Conservation (phyloP, 1,284 basidiomycete species). For the Austroboletus niveus region DNA sequence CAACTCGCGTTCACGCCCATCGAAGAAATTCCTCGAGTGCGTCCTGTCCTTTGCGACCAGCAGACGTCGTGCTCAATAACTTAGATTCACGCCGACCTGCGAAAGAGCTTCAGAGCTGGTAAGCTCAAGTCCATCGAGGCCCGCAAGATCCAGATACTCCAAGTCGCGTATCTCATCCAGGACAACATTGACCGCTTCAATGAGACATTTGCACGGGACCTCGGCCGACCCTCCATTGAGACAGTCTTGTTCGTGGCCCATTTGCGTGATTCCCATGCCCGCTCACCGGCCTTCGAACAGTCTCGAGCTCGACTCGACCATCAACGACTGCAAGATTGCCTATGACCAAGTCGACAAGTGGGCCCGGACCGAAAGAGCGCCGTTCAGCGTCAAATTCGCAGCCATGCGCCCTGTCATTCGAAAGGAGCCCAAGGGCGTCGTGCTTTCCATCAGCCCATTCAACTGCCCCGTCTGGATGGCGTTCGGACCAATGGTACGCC, state of each 20-base stretch:
- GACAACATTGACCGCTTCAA: conserved; percentile 61
- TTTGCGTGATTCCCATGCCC: not conserved
- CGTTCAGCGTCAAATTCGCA: conserved; percentile 53
- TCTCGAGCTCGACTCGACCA: conserved; percentile 51
- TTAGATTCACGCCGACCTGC: conserved; percentile 54
- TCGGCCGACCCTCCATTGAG: conserved; percentile 58
- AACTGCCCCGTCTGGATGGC: conserved; percentile 58
- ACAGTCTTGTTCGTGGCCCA: conserved; percentile 45
- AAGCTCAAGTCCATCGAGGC: conserved; percentile 58
- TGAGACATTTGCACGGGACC: conserved; percentile 52
- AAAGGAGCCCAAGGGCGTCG: conserved; percentile 77
- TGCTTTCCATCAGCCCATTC: conserved; percentile 66
- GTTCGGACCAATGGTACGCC: conserved; percentile 52
- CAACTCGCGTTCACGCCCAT: conserved; percentile 34
- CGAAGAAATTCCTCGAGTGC: conserved; percentile 42
- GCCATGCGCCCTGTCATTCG: conserved; percentile 61
- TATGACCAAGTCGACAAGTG: conserved; percentile 73
- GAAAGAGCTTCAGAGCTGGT: conserved; percentile 52
- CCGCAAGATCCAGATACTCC: conserved; percentile 65
- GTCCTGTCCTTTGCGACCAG: not conserved
- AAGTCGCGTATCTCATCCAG: conserved; percentile 63
- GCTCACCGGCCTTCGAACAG: conserved; percentile 31
- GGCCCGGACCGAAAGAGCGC: conserved; percentile 65
- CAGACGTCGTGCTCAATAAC: not conserved
- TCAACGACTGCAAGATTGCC: conserved; percentile 62